Conservation (phyloP, 2,329 filamentous ascomycete species). For the Calonectria multiphialidica region DNA sequence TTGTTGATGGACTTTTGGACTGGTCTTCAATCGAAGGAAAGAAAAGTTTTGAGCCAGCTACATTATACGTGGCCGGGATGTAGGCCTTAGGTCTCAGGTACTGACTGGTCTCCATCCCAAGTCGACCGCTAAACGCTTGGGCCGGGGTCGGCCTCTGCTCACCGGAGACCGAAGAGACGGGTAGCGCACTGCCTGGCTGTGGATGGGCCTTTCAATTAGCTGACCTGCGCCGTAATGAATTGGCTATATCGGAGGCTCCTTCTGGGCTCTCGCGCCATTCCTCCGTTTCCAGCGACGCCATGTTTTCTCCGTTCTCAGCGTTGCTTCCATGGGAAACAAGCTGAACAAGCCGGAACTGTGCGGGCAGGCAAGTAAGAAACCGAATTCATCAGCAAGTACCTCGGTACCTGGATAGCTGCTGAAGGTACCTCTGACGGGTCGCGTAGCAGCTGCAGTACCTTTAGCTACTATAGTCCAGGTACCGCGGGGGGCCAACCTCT, state of each 20-base stretch:
- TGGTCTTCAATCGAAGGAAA: constrained; percentile 41
- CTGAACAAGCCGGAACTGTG: not conserved
- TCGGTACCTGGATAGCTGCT: not conserved
- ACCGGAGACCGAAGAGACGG: not conserved
- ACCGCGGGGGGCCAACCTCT: not conserved
- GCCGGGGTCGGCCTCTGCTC: constrained; percentile 7
- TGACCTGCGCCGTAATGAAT: not conserved
- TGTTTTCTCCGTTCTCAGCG: not conserved
- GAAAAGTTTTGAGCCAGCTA: constrained; percentile 46
- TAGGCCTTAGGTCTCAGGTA: constrained; percentile 53
- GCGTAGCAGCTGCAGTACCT: not conserved
- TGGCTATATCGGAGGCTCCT: not conserved
- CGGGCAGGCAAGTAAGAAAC: not conserved
- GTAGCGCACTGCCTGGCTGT: not conserved
- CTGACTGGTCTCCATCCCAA: constrained; percentile 15
- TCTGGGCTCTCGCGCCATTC: not conserved
- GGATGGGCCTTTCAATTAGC: not conserved
- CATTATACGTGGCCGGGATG: constrained; percentile 36
- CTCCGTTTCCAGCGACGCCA: not conserved
- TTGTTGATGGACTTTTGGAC: constrained; percentile 38
- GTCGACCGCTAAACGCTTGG: constrained; percentile 20
- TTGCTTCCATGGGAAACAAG: not conserved
- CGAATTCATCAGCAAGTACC: not conserved
- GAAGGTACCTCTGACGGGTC: not conserved
- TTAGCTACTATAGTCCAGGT: not conserved